Base-by-base conservation (phyloP, 31 red algal genomes). In the Odonthalia washingtoniensis region DNA sequence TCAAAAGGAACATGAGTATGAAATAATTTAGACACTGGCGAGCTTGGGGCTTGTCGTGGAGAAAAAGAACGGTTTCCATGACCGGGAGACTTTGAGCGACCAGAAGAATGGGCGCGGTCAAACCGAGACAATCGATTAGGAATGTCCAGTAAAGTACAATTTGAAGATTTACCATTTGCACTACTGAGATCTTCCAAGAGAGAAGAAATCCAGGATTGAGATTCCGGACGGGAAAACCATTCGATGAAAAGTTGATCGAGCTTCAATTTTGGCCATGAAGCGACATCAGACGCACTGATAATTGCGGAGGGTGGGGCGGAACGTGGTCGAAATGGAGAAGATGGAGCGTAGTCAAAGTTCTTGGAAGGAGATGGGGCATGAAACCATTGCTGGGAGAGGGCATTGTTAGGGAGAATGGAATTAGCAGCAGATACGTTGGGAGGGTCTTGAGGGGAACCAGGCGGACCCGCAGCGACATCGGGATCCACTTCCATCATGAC, bases 171-270 rank as follows among this genome's bases (percentile, higher is more conserved):
- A 34, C 87, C 82, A n/a, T n/a, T n/a, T n/a, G 26, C 43, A n/a
- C n/a, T 31, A 45, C 86, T 74, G 27, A 81, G 85, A 81, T 90
- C 92, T 9, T 92, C 80, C 1, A 96, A 38, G 9, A 96, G 79
- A 30, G 42, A 62, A 46, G 82, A 41, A 35, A 96, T 70, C 82
- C 90, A 91, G 24, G 70, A 46, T 44, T 70, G 66, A 21, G 84
- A 90, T 35, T 96, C 94, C 21, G 89, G 78, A 21, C 78, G 86
- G 33, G 85, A 81, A 45, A 93, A 85, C 89, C 89, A 96, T 39
- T 88, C 82, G 67, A 85, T 86, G 61, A 92, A 96, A 31, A 96
- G 85, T 72, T 96, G 77, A 77, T 96, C 89, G 27, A 96, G 85
- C 83, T 96, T 96, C 52, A 96, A 86, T 27, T 92, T 88, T 74